Conservation (phyloP, 2,329 filamentous ascomycete genomes). For the Paraphoma sp. region DNA sequence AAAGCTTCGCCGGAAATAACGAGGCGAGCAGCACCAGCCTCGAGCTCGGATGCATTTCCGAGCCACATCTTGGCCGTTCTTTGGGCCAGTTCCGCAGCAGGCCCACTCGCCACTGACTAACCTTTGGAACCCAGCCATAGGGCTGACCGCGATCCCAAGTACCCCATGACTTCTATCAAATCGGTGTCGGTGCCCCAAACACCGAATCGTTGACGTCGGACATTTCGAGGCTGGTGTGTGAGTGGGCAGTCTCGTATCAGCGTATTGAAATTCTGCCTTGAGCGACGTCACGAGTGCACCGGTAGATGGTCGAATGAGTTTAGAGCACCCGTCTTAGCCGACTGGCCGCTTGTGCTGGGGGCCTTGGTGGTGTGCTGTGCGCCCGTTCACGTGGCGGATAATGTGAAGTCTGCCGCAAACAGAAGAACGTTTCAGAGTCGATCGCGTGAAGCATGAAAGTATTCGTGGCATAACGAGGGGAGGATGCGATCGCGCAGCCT, state of each 20-base stretch:
- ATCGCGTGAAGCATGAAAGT: background rate
- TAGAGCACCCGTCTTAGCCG: slow-evolving; percentile 27
- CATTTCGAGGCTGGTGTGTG: slow-evolving; percentile 3
- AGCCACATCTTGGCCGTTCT: slow-evolving; percentile 1
- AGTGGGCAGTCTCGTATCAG: slow-evolving; percentile 12
- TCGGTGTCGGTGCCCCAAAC: background rate
- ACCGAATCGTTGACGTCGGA: slow-evolving; percentile 20
- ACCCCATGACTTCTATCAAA: slow-evolving; percentile 14
- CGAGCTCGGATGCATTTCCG: slow-evolving; percentile 1
- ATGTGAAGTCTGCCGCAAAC: background rate
- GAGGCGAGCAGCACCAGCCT: slow-evolving; percentile 10
- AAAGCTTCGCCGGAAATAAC: slow-evolving; percentile 11
- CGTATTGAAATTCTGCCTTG: slow-evolving; percentile 23
- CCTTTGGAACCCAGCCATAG: background rate
- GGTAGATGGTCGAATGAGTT: slow-evolving; percentile 6
- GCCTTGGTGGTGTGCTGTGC: slow-evolving; percentile 18
- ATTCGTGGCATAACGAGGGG: background rate
- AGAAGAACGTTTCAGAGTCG: slow-evolving; percentile 4
- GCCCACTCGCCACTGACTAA: slow-evolving; percentile 4
- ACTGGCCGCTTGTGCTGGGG: slow-evolving; percentile 14
- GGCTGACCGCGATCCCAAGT: background rate
- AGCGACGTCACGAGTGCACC: slow-evolving; percentile 28
- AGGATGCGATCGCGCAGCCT: background rate
- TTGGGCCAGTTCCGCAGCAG: slow-evolving; percentile 4
- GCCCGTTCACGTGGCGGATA: slow-evolving; percentile 18